Percentiles rank a stretch among this genome's conserved stretches.
Evolutionary conservation across 106 monocot species (phyloP).

Genomic region (Agapanthus africanus): DNA sequence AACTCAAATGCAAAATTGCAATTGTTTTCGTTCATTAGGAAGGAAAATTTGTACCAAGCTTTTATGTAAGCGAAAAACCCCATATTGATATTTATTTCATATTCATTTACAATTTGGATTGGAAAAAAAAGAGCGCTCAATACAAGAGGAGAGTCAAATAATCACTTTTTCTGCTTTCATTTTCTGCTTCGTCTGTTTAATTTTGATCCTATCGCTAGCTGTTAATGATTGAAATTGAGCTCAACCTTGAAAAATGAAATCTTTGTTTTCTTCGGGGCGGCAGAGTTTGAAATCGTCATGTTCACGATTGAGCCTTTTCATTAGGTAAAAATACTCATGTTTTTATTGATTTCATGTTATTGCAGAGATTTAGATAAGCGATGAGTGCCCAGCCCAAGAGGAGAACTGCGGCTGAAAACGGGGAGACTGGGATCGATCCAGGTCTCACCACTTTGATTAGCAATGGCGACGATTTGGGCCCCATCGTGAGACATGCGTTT

Average conservation of each 20-base stretch:
- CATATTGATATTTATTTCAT: too few species aligned
- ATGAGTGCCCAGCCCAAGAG: constrained; percentile 38
- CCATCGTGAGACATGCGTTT: constrained; percentile 46
- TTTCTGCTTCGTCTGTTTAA: too few species aligned
- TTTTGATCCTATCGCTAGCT: not conserved
- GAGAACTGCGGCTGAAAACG: constrained; percentile 23
- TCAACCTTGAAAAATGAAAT: not conserved
- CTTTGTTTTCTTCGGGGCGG: not conserved
- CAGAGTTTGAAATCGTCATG: too few species aligned
- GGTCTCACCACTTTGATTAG: constrained; percentile 29
- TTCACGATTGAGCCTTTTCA: too few species aligned
- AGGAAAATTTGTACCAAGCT: too few species aligned
- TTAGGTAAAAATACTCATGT: not conserved
- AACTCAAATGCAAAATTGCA: too few species aligned
- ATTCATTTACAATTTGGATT: too few species aligned
- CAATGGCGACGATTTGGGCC: constrained; percentile 55
- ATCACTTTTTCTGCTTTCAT: too few species aligned
- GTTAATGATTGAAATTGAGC: not conserved
- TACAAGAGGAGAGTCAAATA: too few species aligned
- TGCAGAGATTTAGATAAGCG: not conserved
- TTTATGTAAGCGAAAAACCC: too few species aligned
- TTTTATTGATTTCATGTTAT: not conserved
- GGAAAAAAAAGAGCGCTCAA: too few species aligned
- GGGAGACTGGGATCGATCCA: constrained; percentile 32
- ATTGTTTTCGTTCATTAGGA: too few species aligned